phyloP scores from a whole-genome alignment of 2,329 filamentous ascomycete species.

The Fusarium sp. region DNA sequence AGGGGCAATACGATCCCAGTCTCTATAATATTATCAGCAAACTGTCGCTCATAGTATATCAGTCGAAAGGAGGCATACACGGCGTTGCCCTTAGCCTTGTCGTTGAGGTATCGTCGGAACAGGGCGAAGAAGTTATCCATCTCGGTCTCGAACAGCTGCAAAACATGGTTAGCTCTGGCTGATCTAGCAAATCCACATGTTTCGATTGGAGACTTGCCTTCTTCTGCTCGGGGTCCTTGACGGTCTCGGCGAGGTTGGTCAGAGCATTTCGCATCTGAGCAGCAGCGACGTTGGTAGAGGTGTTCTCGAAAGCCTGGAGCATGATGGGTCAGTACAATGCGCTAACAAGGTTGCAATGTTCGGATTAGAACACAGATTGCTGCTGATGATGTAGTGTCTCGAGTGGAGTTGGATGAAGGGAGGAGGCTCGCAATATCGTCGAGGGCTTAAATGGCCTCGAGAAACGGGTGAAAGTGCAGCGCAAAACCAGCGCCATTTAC shows the following conservation, averaged over 20 bases:
- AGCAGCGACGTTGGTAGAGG: conserved; percentile 96
- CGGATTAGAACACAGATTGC: not conserved
- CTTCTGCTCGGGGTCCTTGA: conserved; percentile 83
- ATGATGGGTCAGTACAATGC: conserved; percentile 46
- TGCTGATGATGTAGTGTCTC: not conserved
- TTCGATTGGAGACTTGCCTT: conserved; percentile 73
- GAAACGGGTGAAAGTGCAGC: conserved; percentile 4
- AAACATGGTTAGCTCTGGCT: conserved; percentile 15
- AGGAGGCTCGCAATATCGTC: conserved; percentile 7
- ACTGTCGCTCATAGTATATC: conserved; percentile 1
- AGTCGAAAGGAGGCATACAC: conserved; percentile 67
- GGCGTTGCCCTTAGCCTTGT: conserved; percentile 97
- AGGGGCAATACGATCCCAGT: conserved; percentile 97
- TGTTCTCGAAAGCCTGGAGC: conserved; percentile 95
- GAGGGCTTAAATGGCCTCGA: not conserved
- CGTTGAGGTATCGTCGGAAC: conserved; percentile 97
- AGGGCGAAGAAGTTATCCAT: conserved; percentile 99
- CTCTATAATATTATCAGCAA: conserved; percentile 64
- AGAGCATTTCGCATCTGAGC: conserved; percentile 99
- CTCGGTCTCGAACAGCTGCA: conserved; percentile 93
- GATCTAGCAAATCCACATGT: not conserved
- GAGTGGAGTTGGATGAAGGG: not conserved
- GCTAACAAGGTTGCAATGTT: not conserved
- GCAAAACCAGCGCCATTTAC: conserved; percentile 11
- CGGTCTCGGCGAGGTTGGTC: conserved; percentile 91